These are phyloP conservation scores for Fennellomyces sp. DNA, from an alignment of 371 early-diverging fungal genomes.

Conservation along the genomic window DNA sequence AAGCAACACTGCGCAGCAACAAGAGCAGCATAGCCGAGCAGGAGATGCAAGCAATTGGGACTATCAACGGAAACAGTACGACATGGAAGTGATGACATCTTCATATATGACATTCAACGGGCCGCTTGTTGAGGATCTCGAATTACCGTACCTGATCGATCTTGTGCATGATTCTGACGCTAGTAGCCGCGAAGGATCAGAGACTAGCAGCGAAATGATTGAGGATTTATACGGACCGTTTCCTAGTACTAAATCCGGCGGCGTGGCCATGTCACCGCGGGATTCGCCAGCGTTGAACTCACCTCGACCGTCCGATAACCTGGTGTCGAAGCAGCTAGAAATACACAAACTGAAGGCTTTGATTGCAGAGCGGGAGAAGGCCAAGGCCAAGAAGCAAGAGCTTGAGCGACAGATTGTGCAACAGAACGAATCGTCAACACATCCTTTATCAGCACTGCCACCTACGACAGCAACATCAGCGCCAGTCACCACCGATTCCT, in stretches of 20 bases:
- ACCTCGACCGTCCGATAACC: not conserved
- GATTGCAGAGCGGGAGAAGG: slow-evolving; percentile 13
- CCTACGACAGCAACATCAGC: not conserved
- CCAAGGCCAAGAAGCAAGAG: slow-evolving; percentile 1
- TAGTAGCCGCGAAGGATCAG: not conserved
- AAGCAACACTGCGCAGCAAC: too few species aligned
- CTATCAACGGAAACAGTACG: not conserved
- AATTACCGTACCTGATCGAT: not conserved
- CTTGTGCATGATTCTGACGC: not conserved
- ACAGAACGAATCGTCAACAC: not conserved
- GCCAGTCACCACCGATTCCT: not conserved
- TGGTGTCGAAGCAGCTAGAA: slow-evolving; percentile 8
- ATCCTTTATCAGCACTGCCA: too few species aligned
- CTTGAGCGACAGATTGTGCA: slow-evolving; percentile 1
- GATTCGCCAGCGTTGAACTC: not conserved
- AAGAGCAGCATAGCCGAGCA: too few species aligned
- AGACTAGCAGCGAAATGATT: slow-evolving; percentile 1
- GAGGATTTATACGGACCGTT: slow-evolving; percentile 18
- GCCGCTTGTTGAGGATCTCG: not conserved
- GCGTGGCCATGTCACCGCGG: not conserved
- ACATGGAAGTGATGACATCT: not conserved
- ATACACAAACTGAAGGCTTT: slow-evolving; percentile 7
- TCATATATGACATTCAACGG: not conserved
- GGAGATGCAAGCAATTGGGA: too few species aligned
- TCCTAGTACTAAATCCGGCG: not conserved